Base-by-base conservation (phyloP, 78 protist genomes). In the Dictyostelium purpureum region DNA sequence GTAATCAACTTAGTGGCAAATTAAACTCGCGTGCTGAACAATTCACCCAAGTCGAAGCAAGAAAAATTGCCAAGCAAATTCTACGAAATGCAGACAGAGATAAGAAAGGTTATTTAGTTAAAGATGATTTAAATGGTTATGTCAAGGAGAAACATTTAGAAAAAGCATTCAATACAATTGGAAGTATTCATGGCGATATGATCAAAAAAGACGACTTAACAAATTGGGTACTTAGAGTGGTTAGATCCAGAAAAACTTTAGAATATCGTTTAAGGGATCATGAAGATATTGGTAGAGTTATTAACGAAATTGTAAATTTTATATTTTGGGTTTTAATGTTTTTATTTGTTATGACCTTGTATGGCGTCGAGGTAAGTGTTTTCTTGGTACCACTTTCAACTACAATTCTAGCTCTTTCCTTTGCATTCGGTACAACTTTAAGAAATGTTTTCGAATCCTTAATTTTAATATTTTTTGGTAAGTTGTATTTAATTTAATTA, bases 251-350 rank as follows among this genome's bases (percentile, higher is more conserved):
- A 85, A 85, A 85, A 47, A 85, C 80, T 1, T 43, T 85, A 21
- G 92, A 85, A 21, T 47, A 73, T 59, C 28, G 92, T 40, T 19
- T 85, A 3, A 70, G 92, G 45, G 92, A 85, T 59, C 92, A 85
- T 16, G 92, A 85, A n/a, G 92, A 85, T 45, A 73, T 85, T 43
- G 92, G 92, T 14, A 54, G 77, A 45, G 92, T 85, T 1, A 85
- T 85, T 6, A 85, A 85, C 33, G 92, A 85, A 16, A 59, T 85
- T 45, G 66, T 85, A 1, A 85, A 85, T 38, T 85, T 85, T 26
- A 66, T 85, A 16, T 85, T 85, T 73, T 85, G 92, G 92, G 59
- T 85, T 21, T 12, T 85, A 0, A 85, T 85, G 77, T 85, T 85
- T 21, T 24, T 85, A 6, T 85, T 85, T 65, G 92, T 85, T 2